Evolutionary conservation across 176 grass and related monocot genomes (phyloP).

Genomic region (Carex pumila): DNA sequence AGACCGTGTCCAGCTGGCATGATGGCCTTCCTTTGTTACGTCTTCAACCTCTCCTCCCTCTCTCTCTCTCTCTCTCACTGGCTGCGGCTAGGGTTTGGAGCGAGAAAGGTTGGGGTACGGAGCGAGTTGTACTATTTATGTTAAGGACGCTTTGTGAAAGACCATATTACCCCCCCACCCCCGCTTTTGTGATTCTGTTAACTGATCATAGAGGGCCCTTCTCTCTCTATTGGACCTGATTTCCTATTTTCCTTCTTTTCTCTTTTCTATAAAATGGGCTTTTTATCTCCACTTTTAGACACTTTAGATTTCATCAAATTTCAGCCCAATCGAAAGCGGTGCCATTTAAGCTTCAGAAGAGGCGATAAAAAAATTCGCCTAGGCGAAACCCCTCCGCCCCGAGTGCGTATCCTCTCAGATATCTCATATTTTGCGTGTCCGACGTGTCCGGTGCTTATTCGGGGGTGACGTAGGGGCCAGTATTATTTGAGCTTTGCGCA

Average conservation of each 20-base stretch:
- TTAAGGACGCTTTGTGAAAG: background rate
- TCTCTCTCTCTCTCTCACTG: background rate
- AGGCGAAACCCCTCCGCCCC: too few species aligned
- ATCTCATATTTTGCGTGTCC: too few species aligned
- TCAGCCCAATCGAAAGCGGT: background rate
- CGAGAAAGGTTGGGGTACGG: background rate
- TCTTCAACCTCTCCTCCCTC: background rate
- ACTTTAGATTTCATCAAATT: background rate
- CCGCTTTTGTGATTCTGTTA: background rate
- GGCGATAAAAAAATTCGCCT: too few species aligned
- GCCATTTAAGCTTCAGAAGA: too few species aligned
- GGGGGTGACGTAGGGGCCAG: too few species aligned
- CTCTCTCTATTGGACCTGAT: background rate
- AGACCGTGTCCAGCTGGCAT: slow-evolving; percentile 79
- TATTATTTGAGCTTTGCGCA: too few species aligned
- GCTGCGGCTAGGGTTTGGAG: background rate
- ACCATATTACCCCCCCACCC: background rate
- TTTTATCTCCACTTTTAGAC: background rate
- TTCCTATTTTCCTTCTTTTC: background rate
- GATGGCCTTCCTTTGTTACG: slow-evolving; percentile 1
- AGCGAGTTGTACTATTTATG: background rate
- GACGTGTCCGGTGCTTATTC: too few species aligned
- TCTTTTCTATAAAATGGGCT: background rate
- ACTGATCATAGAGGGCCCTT: background rate
- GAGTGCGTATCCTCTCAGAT: too few species aligned